phyloP scores from a whole-genome alignment of 1,284 basidiomycete species.

The Pseudozyma sp. region DNA sequence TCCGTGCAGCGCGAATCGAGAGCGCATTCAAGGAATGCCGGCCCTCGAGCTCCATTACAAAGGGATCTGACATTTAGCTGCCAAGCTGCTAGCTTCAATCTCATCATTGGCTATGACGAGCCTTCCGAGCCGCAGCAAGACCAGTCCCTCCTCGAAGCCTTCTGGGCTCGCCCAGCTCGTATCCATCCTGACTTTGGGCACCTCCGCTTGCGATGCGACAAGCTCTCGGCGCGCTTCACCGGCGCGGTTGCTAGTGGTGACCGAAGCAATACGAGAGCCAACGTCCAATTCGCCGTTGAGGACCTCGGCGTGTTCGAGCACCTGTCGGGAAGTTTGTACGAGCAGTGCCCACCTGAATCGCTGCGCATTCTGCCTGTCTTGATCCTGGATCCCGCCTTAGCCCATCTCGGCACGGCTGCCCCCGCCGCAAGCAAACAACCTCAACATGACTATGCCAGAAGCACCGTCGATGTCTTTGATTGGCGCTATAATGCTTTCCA shows the following conservation, averaged over 20 bases:
- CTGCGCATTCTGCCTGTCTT: constrained; percentile 37
- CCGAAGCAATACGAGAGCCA: not conserved
- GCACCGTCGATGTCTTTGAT: constrained; percentile 43
- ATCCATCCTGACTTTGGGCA: constrained; percentile 50
- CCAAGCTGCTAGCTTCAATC: constrained; percentile 23
- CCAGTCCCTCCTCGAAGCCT: constrained; percentile 17
- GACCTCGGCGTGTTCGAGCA: constrained; percentile 49
- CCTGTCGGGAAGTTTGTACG: constrained; percentile 14
- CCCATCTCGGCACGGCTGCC: constrained; percentile 3
- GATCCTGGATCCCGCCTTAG: constrained; percentile 37
- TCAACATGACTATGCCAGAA: constrained; percentile 32
- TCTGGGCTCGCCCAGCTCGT: constrained; percentile 50
- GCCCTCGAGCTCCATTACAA: not conserved
- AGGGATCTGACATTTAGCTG: constrained; percentile 16
- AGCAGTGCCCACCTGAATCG: constrained; percentile 17
- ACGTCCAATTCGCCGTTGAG: constrained; percentile 13
- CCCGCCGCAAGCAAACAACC: constrained; percentile 4
- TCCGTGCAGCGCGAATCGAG: not conserved
- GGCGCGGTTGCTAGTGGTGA: not conserved
- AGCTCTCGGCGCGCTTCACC: constrained; percentile 13
- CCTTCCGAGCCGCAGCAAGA: not conserved
- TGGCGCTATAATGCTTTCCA: constrained; percentile 35
- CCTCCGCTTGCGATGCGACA: constrained; percentile 45
- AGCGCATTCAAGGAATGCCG: not conserved
- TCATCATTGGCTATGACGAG: constrained; percentile 49